Conservation (phyloP, 2,329 filamentous ascomycete genomes). For the Blastomyces emzantsi region DNA sequence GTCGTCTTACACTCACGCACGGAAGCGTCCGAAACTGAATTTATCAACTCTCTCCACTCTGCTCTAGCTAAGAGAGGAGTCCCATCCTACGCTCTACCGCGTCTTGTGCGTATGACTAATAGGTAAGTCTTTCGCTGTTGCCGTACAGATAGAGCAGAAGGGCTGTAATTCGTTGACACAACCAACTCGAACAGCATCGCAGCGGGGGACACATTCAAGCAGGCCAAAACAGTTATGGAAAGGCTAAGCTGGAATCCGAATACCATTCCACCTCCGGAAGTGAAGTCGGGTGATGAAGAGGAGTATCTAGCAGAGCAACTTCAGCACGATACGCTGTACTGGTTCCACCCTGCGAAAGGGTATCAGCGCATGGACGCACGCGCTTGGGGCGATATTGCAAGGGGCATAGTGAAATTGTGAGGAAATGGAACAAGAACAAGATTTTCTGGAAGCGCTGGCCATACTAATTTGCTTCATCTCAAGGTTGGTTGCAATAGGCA, state of each 20-base stretch:
- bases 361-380: constrained; percentile 33
- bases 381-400: constrained; percentile 37
- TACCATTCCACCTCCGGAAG: not conserved
- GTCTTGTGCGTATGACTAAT: constrained; percentile 40
- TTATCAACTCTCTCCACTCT: constrained; percentile 33
- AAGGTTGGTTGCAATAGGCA: not conserved
- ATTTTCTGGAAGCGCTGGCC: not conserved
- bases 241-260: constrained; percentile 35
- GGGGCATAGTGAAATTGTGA: constrained; percentile 35
- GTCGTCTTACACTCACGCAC: constrained; percentile 44
- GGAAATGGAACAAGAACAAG: not conserved
- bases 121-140: constrained; percentile 29
- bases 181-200: constrained; percentile 21
- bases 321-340: constrained; percentile 35
- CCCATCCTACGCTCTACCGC: constrained; percentile 39
- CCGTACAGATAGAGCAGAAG: not conserved
- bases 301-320: not conserved
- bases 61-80: constrained; percentile 38
- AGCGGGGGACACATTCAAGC: constrained; percentile 44
- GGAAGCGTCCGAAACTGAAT: constrained; percentile 23
- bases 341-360: constrained; percentile 33
- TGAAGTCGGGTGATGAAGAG: not conserved
- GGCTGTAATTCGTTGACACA: not conserved
- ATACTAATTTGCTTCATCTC: not conserved
- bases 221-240: constrained; percentile 38